Percentiles rank a stretch among this genome's conserved stretches.
Conservation (phyloP, 2,329 filamentous ascomycete genomes). For the Anthostomella pinea region DNA sequence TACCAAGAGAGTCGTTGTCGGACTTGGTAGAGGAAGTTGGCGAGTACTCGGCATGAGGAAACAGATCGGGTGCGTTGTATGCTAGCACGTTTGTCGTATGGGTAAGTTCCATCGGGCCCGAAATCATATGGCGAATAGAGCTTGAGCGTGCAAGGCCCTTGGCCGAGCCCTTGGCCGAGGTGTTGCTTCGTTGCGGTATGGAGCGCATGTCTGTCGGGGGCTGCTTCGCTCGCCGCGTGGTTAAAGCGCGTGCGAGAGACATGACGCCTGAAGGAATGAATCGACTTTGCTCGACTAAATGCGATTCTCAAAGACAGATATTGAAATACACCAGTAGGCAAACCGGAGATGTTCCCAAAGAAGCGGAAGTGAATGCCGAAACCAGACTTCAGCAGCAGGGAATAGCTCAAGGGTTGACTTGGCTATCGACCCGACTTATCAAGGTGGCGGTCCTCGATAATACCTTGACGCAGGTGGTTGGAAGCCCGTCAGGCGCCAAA, state of each 20-base stretch:
- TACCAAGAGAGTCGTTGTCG: constrained; percentile 68
- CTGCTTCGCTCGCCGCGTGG: constrained; percentile 64
- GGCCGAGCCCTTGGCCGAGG: constrained; percentile 42
- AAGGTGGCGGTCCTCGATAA: no score
- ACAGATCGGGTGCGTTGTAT: constrained; percentile 87
- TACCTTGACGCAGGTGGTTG: no score
- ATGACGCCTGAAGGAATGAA: no score
- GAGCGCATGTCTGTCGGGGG: constrained; percentile 40
- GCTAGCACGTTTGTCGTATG: constrained; percentile 96
- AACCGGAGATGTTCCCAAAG: constrained; percentile 11
- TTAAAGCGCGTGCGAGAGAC: constrained; percentile 70
- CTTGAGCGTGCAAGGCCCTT: constrained; percentile 41
- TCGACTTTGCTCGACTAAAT: no score
- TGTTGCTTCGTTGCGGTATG: constrained; percentile 48
- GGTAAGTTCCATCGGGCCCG: constrained; percentile 78
- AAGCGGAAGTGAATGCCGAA: constrained; percentile 12
- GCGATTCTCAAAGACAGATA: constrained; percentile 1
- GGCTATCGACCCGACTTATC: no score
- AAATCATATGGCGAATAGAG: constrained; percentile 72
- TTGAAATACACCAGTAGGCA: constrained; percentile 1
- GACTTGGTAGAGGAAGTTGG: constrained; percentile 55
- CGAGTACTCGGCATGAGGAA: constrained; percentile 45
- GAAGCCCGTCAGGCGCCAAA: constrained; percentile 9
- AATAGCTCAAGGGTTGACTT: no score
- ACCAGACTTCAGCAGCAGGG: no score